These are phyloP conservation scores for Globisporangium cylindrosporum DNA, from an alignment of 352 stramenopile species.

Conservation along the genomic window DNA sequence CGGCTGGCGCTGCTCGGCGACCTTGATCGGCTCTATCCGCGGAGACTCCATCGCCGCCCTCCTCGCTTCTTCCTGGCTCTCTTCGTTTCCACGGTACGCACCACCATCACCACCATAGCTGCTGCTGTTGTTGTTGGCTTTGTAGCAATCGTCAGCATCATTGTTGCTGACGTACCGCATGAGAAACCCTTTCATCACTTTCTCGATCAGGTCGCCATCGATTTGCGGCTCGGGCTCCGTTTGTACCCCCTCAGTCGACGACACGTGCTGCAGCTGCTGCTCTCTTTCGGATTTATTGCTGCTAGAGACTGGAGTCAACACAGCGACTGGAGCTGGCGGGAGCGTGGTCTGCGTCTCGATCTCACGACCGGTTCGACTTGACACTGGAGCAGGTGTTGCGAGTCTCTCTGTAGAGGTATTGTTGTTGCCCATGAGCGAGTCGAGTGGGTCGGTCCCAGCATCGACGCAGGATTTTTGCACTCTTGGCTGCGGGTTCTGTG, in stretches of 20 bases:
- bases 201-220: constrained; percentile 35
- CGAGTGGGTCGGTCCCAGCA: constrained; percentile 50
- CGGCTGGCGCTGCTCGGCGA: constrained; percentile 43
- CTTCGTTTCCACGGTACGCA: not conserved
- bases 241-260: not conserved
- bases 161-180: constrained; percentile 26
- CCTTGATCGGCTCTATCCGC: constrained; percentile 40
- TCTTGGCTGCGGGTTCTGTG: not conserved
- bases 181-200: constrained; percentile 62
- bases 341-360: constrained; percentile 53
- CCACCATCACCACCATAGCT: not conserved
- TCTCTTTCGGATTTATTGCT: not conserved
- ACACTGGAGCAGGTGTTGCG: not conserved
- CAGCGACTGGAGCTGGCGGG: constrained; percentile 29
- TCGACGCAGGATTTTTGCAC: constrained; percentile 26
- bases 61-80: constrained; percentile 18
- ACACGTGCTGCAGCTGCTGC: not conserved
- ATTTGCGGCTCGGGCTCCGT: constrained; percentile 22
- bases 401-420: constrained; percentile 3
- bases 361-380: constrained; percentile 20
- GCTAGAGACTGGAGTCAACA: not conserved
- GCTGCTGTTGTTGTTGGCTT: not conserved
- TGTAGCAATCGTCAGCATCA: not conserved
- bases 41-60: constrained; percentile 33
- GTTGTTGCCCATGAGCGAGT: constrained; percentile 35